Evolutionary conservation across 2,329 filamentous ascomycete species (phyloP).

Genomic region (Trichophyton benhamiae): DNA sequence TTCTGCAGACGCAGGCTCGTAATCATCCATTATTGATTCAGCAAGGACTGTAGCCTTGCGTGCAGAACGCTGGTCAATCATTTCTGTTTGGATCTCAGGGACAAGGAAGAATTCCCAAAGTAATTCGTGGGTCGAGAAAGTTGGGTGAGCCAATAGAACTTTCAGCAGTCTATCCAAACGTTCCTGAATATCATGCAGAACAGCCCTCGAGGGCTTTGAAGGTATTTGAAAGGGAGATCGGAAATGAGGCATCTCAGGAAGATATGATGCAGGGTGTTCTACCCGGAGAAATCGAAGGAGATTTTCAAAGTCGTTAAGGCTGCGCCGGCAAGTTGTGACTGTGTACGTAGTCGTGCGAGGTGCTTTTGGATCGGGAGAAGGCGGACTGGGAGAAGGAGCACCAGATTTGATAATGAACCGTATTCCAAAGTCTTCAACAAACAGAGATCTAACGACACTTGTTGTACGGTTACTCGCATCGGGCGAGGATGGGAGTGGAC

Average conservation of each 20-base stretch:
- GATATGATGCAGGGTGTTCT: slow-evolving; percentile 91
- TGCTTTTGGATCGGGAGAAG: slow-evolving; percentile 40
- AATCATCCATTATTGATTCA: slow-evolving; percentile 81
- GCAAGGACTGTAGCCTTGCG: slow-evolving; percentile 72
- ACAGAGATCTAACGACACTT: slow-evolving; percentile 86
- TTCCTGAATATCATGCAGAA: slow-evolving; percentile 77
- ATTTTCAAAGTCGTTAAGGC: slow-evolving; percentile 80
- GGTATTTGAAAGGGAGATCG: slow-evolving; percentile 87
- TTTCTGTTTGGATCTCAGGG: slow-evolving; percentile 77
- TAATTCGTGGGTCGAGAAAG: slow-evolving; percentile 91
- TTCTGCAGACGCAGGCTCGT: slow-evolving; percentile 56
- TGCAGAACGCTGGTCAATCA: slow-evolving; percentile 78
- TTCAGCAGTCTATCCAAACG: slow-evolving; percentile 79
- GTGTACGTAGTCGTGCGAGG: slow-evolving; percentile 58
- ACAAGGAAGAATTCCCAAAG: slow-evolving; percentile 98
- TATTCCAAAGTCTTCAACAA: slow-evolving; percentile 91
- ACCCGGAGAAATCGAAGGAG: slow-evolving; percentile 69
- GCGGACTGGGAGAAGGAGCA: slow-evolving; percentile 42
- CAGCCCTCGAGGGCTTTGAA: slow-evolving; percentile 74
- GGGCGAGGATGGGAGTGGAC: slow-evolving; percentile 39
- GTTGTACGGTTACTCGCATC: slow-evolving; percentile 71
- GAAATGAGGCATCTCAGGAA: slow-evolving; percentile 64
- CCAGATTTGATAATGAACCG: slow-evolving; percentile 90
- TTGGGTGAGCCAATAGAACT: slow-evolving; percentile 74
- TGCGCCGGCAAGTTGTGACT: slow-evolving; percentile 85